Evolutionary conservation across 805 yeast species (phyloP).

Genomic region (Ogataea trehalophila): DNA sequence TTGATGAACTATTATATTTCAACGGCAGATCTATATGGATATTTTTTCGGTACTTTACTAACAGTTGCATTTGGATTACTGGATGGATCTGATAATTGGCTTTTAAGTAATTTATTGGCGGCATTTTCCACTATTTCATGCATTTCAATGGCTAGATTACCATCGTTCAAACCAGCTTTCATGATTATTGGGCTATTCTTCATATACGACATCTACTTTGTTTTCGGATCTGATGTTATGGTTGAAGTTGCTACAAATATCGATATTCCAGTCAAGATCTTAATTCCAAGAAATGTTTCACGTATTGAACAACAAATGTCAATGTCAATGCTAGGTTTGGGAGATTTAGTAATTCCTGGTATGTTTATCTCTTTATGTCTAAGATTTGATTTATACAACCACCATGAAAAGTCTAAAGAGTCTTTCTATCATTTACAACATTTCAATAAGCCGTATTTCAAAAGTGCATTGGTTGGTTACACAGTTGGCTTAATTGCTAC

Average conservation of each 20-base stretch:
- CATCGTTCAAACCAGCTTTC: constrained; percentile 42
- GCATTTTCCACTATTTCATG: constrained; percentile 40
- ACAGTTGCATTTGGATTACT: constrained; percentile 9
- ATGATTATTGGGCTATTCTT: constrained; percentile 46
- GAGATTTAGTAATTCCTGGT: constrained; percentile 64
- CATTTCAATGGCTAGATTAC: constrained; percentile 34
- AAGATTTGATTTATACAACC: constrained; percentile 46
- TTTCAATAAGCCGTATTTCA: constrained; percentile 44
- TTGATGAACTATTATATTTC: constrained; percentile 32
- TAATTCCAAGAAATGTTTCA: constrained; percentile 36
- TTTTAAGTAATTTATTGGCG: constrained; percentile 40
- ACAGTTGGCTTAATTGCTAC: constrained; percentile 41
- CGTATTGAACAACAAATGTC: constrained; percentile 11
- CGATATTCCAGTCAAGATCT: constrained; percentile 49
- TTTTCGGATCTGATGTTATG: constrained; percentile 60
- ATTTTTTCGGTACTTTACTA: constrained; percentile 13
- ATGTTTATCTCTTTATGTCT: constrained; percentile 46
- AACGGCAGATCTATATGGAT: constrained; percentile 25
- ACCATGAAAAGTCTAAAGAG: constrained; percentile 29
- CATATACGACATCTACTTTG: constrained; percentile 62
- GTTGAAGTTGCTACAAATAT: constrained; percentile 51
- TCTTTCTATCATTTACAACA: constrained; percentile 36
- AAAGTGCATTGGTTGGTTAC: constrained; percentile 43
- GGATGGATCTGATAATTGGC: constrained; percentile 38
- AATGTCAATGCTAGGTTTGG: constrained; percentile 51